Conservation (phyloP, 805 yeast genomes). For the Hanseniaspora lachancei region DNA sequence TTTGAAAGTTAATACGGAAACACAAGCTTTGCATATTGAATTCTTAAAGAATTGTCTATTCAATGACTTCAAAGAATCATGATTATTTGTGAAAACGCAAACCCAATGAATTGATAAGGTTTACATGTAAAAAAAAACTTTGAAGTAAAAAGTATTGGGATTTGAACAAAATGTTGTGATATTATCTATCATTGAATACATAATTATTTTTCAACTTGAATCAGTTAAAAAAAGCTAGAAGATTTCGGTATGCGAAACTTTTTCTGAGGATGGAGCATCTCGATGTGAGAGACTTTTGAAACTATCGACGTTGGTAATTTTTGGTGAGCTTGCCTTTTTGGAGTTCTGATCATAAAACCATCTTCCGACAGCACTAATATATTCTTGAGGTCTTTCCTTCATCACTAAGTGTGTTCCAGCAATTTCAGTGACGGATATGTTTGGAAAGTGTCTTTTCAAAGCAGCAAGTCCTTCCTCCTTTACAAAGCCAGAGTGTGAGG, state of each 20-base stretch:
- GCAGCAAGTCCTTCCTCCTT: constrained; percentile 20
- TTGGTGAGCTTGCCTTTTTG: neutral
- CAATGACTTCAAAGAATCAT: neutral
- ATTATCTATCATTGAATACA: too few species aligned
- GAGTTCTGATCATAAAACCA: constrained; percentile 15
- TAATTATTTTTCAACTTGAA: too few species aligned
- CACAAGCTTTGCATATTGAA: neutral
- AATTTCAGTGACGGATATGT: constrained; percentile 19
- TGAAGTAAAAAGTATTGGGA: too few species aligned
- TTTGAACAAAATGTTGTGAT: too few species aligned
- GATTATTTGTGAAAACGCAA: too few species aligned
- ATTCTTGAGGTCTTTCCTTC: constrained; percentile 21
- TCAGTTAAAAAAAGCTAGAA: too few species aligned
- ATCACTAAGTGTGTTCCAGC: constrained; percentile 25
- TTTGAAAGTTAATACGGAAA: neutral
- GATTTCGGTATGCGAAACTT: too few species aligned
- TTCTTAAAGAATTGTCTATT: constrained; percentile 6
- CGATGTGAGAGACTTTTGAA: neutral
- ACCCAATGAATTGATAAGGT: too few species aligned
- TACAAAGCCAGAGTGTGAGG: constrained; percentile 32
- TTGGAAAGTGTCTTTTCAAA: constrained; percentile 21
- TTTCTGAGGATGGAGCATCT: too few species aligned
- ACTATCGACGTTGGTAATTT: neutral
- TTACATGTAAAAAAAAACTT: too few species aligned
- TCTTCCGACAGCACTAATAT: constrained; percentile 15